Evolutionary conservation across 306 rosid genomes (phyloP).

Genomic region (Vicia faba): DNA sequence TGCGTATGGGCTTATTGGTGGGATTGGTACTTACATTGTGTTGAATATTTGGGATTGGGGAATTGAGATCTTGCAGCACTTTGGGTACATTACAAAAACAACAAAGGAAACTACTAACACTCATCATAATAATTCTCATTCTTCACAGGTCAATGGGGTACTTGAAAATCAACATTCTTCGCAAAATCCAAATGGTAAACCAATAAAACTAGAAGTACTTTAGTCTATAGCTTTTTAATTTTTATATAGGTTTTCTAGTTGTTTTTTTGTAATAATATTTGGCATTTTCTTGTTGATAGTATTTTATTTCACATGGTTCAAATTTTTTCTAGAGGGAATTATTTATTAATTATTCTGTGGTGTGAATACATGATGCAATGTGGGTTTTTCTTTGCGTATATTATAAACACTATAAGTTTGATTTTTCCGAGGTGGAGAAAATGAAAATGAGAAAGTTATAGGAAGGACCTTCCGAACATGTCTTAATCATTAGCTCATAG

Average conservation of each 20-base stretch:
- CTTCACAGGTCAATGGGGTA: slow-evolving; percentile 41
- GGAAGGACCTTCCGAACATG: slow-evolving; percentile 25
- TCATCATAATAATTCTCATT: slow-evolving; percentile 7
- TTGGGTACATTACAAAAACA: slow-evolving; percentile 33
- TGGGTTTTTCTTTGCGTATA: background rate
- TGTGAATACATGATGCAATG: slow-evolving; percentile 17
- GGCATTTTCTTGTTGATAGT: slow-evolving; percentile 26
- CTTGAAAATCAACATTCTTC: slow-evolving; percentile 30
- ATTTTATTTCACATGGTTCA: slow-evolving; percentile 32
- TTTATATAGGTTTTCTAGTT: background rate
- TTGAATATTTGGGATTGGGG: slow-evolving; percentile 80
- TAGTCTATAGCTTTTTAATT: background rate
- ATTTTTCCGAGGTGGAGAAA: background rate
- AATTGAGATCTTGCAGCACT: slow-evolving; percentile 31
- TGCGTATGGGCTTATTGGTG: slow-evolving; percentile 87
- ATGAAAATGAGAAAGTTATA: slow-evolving; percentile 1
- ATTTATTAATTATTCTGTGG: background rate
- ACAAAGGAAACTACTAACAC: background rate
- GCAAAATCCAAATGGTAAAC: slow-evolving; percentile 39
- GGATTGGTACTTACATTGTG: slow-evolving; percentile 78
- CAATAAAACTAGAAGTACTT: slow-evolving; percentile 37
- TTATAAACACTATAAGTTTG: background rate
- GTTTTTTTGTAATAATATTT: background rate
- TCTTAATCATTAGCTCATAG: slow-evolving; percentile 26
- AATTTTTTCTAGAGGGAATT: slow-evolving; percentile 20